Conservation (phyloP, 1,284 basidiomycete species). For the Trichosporon ovoides region DNA sequence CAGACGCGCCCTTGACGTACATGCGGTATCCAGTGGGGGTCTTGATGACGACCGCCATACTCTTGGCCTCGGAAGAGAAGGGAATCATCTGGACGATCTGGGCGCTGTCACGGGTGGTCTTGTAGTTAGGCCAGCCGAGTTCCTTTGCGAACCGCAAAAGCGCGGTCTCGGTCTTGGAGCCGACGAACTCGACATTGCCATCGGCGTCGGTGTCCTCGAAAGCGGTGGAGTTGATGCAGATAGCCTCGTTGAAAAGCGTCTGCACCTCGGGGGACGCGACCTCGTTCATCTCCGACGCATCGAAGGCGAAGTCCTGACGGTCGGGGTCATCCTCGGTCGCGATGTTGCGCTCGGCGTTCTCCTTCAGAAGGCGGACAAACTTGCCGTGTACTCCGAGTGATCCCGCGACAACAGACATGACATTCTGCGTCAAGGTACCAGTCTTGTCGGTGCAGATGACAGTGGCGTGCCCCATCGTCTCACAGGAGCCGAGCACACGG, state of each 20-base stretch:
- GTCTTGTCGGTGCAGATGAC: conserved; percentile 97
- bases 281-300: conserved; percentile 64
- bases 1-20: conserved; percentile 88
- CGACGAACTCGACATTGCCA: conserved; percentile 69
- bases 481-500: conserved; percentile 89
- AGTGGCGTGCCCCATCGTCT: conserved; percentile 97
- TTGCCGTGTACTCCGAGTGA: conserved; percentile 89
- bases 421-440: conserved; percentile 79
- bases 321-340: conserved; percentile 54
- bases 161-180: conserved; percentile 95
- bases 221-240: conserved; percentile 91
- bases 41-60: conserved; percentile 87
- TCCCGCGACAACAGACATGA: conserved; percentile 93
- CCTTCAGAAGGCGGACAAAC: conserved; percentile 73
- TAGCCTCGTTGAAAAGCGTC: conserved; percentile 73
- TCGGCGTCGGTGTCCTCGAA: conserved; percentile 77
- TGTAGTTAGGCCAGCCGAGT: conserved; percentile 74
- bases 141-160: conserved; percentile 84
- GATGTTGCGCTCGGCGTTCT: conserved; percentile 70
- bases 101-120: conserved; percentile 61
- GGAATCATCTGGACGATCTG: conserved; percentile 81
- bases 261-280: conserved; percentile 62
- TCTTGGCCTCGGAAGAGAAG: conserved; percentile 90
- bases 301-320: conserved; percentile 71
- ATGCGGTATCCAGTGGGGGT: conserved; percentile 62